Percentiles rank a stretch among this genome's conserved stretches.
Conservation (phyloP, 495 filamentous ascomycete genomes). For the Amorphotheca resinae region DNA sequence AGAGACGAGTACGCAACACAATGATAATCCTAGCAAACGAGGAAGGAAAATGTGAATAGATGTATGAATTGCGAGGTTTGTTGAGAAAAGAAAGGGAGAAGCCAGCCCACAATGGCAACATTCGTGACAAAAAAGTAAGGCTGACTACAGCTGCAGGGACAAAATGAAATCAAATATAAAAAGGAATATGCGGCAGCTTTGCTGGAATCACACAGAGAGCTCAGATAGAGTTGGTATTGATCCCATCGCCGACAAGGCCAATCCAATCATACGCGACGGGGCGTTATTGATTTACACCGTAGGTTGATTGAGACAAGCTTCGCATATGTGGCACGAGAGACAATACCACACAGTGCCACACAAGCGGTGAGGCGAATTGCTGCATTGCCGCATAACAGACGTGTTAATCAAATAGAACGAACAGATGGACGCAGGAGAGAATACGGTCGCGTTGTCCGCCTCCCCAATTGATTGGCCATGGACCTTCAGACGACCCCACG, state of each 20-base stretch:
- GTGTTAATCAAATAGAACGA: no score
- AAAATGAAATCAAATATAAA: background rate
- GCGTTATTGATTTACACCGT: background rate
- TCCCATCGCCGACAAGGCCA: background rate
- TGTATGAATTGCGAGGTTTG: no score
- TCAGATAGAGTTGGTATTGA: background rate
- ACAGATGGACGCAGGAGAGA: no score
- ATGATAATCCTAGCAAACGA: conserved; percentile 2
- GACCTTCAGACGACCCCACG: background rate
- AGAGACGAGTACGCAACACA: conserved; percentile 2
- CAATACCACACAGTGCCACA: background rate
- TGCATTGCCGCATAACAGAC: no score
- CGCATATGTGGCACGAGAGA: background rate
- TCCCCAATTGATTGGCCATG: background rate
- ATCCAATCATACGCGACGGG: background rate
- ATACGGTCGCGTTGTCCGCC: no score
- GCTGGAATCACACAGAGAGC: no score
- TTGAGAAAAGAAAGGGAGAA: background rate
- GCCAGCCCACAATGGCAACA: no score
- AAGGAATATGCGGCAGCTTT: background rate
- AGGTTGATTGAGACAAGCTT: background rate
- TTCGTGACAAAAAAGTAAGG: conserved; percentile 9
- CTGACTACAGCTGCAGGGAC: conserved; percentile 3
- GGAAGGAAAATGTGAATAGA: background rate
- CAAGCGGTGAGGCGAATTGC: background rate